Evolutionary conservation across 208 protist genomes (phyloP).

Genomic region (Naegleria gruberi): DNA sequence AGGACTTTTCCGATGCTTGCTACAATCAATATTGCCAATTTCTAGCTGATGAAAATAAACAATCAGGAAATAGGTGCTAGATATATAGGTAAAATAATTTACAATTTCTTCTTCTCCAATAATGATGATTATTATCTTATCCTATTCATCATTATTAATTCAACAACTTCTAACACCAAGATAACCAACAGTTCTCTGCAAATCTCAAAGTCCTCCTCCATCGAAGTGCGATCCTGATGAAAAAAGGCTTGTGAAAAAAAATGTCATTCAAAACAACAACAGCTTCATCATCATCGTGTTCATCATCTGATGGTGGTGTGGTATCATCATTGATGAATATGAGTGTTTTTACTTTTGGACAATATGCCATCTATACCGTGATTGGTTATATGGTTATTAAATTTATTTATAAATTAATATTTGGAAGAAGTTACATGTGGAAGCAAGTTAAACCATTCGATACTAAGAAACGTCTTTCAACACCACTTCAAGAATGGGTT

Average conservation of each 20-base stretch:
- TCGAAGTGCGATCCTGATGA: background rate
- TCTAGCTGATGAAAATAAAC: background rate
- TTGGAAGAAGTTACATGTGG: background rate
- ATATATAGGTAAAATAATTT: too few relatives aligned
- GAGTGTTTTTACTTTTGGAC: background rate
- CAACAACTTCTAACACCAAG: too few relatives aligned
- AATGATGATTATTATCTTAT: too few relatives aligned
- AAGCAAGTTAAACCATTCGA: background rate
- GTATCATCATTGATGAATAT: background rate
- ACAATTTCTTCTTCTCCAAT: too few relatives aligned
- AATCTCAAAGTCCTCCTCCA: background rate
- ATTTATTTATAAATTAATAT: constrained; percentile 1
- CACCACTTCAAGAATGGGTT: background rate
- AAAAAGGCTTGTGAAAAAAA: background rate
- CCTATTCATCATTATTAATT: too few relatives aligned
- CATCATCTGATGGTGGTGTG: background rate
- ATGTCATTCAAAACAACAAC: background rate
- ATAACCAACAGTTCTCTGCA: background rate
- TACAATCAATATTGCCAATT: background rate
- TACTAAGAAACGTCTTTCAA: background rate
- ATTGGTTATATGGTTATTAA: background rate
- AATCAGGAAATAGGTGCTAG: background rate
- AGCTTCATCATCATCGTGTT: background rate
- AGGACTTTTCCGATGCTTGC: background rate
- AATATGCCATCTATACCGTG: background rate